Base-by-base conservation (phyloP, 1,284 basidiomycete species). In the Psilocybe mexicana region DNA sequence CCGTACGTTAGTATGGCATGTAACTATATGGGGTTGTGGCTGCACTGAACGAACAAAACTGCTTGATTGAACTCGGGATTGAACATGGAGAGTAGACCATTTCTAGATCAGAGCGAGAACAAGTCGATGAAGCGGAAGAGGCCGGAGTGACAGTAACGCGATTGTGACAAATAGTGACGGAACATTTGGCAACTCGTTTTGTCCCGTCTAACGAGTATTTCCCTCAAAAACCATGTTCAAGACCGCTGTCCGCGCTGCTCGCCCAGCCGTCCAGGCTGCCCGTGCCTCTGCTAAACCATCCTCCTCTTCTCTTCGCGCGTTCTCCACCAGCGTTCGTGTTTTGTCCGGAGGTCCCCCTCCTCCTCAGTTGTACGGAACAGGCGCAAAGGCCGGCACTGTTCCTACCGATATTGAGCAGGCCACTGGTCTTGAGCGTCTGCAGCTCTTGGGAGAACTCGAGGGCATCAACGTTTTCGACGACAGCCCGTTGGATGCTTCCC, bases 381-480 rank as follows among this genome's bases (percentile, higher is more conserved):
- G 94, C 70, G 85, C 83, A 67, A 88, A 92, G 75, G 57, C 85
- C 11, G 94, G 93, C 64, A 81, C 87, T 68, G 84, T 94, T 61
- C 87, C 94, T 59, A 92, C 90, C 61, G 91, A 94, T 76, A 82
- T 90, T 70, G 82, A 92, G 67, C 96, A 99, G 79, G 86, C 96
- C 30, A 99, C 96, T 65, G 96, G 96, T 87, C 82, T 98, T 61
- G 96, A 98, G 78, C 93, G 96, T 76, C 87, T 96, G 72, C 93
- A 99, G 79, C 80, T 97, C 52, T 78, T 98, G 60, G 93, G 92
- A 70, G 88, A 92, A 66, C 80, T 95, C 70, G 86, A 95, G 76
- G 96, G 95, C 58, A 77, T 94, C 53, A 89, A 94, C 47, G 87
- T 96, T 56, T 99, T 98, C 80, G 95, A 98, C 76, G 83, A 90